A percentile compares a stretch with the other conserved stretches of the same genome.
These are phyloP conservation scores for Oligophagozyma castellii DNA, from an alignment of 1,139 yeast genomes.

Conservation along the genomic window DNA sequence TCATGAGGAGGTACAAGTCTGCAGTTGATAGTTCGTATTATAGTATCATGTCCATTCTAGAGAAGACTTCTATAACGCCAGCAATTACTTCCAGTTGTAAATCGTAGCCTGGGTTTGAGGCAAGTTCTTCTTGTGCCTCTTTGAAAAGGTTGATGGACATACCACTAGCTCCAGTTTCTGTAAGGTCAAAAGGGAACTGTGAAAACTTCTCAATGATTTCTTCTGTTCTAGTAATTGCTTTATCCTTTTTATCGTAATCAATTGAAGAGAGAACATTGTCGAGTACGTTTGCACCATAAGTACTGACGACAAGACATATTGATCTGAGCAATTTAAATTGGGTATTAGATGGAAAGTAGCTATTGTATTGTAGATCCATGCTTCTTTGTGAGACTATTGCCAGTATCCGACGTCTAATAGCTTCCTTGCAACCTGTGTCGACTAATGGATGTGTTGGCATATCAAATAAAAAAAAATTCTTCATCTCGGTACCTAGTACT, in stretches of 20 bases:
- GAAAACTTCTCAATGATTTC: conserved; percentile 72
- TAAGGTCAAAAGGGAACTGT: conserved; percentile 66
- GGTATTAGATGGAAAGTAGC: conserved; percentile 55
- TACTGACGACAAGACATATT: conserved; percentile 71
- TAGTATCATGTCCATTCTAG: conserved; percentile 35
- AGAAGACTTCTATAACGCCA: conserved; percentile 50
- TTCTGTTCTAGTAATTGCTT: conserved; percentile 87
- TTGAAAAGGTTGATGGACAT: conserved; percentile 64
- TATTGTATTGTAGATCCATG: conserved; percentile 32
- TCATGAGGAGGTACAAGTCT: too few species aligned
- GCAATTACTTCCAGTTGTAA: conserved; percentile 81
- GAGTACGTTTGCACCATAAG: conserved; percentile 91
- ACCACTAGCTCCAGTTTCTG: conserved; percentile 47
- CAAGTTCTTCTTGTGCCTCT: conserved; percentile 57
- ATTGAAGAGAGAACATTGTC: conserved; percentile 75
- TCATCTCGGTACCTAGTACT: conserved; percentile 88
- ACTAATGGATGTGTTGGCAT: conserved; percentile 98
- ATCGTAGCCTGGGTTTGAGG: conserved; percentile 39
- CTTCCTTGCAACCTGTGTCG: conserved; percentile 73
- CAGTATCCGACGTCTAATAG: conserved; percentile 58
- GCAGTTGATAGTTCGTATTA: too few species aligned
- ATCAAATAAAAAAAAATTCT: conserved; percentile 85
- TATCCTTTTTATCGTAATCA: conserved; percentile 82
- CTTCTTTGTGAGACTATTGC: conserved; percentile 60
- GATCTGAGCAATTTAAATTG: conserved; percentile 66